Base-by-base conservation (phyloP, 768 basidiomycete genomes). In the Gymnopilus junonius region DNA sequence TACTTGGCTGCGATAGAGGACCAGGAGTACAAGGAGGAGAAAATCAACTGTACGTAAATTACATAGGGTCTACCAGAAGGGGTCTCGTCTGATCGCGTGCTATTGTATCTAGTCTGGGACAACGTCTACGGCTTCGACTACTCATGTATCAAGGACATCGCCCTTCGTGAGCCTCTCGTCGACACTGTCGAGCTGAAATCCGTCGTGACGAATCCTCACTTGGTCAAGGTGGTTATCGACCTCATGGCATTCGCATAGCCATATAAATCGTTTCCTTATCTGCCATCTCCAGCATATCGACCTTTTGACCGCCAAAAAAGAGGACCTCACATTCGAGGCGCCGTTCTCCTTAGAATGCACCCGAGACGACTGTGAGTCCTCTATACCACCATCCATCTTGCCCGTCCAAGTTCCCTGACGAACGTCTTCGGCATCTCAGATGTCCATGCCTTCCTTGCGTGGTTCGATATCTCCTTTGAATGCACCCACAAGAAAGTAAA, bases 71-170 rank as follows among this genome's bases (percentile, higher is more conserved):
- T 48, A 55, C 55, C 8, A 43, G 17, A 53, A 7, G 21, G 29
- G 37, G 27, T 27, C 35, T 60, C 64, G 51, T n/a, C 37, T 61
- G 25, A 54, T 55, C 8, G 32, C 27, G 31, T 35, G 15, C 61
- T 37, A 31, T 20, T 50, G 46, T 27, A n/a, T n/a, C 4, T 69
- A 99, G 97, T 97, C 83, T 99, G 97, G 97, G 95, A 98, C 72
- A 95, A 98, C 70, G 97, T 99, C 21, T 99, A 99, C 77, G 97
- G 97, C 25, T 99, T 99, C 77, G 96, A 99, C 78, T 99, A 94
- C 78, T 97, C 95, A 40, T 98, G 97, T 76, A 99, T 99, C 83
- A 98, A 99, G 79, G 95, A 97, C 75, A 97, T 99, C 68, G 97
- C 97, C 2, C 80, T 99, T 59, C 86, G 93, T 31, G 97, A 99